A percentile compares a stretch with the other conserved stretches of the same genome.
These are phyloP conservation scores for Penicillium cataractarum DNA, from an alignment of 495 filamentous ascomycete species.

Conservation along the genomic window DNA sequence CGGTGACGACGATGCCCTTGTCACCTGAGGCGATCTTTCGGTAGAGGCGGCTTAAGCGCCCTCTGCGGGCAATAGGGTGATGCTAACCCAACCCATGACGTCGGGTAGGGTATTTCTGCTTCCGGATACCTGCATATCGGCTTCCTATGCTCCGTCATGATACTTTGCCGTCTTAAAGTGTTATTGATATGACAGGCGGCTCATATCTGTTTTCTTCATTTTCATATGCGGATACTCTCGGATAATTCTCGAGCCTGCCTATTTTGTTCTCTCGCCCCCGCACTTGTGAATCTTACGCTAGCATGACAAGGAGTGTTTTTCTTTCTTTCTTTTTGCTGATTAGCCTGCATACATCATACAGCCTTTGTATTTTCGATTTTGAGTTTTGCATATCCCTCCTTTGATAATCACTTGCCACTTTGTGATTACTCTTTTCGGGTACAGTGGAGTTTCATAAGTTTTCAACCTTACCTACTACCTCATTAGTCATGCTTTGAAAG, in stretches of 20 bases:
- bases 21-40: constrained; percentile 23
- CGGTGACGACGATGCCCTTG: constrained; percentile 32
- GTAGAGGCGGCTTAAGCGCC: constrained; percentile 22
- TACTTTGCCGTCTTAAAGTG: constrained; percentile 8
- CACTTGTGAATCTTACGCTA: constrained; percentile 11
- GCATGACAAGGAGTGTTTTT: constrained; percentile 22
- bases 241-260: neutral
- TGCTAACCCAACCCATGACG: constrained; percentile 14
- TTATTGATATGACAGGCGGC: constrained; percentile 32
- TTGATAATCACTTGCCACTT: constrained; percentile 5
- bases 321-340: neutral
- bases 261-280: constrained; percentile 10
- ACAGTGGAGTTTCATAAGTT: too few species aligned
- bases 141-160: constrained; percentile 19
- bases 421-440: neutral
- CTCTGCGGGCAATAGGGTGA: constrained; percentile 1
- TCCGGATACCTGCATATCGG: constrained; percentile 26
- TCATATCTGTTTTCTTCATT: constrained; percentile 17
- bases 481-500: too few species aligned
- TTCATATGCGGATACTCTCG: constrained; percentile 12
- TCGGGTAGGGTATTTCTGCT: constrained; percentile 16
- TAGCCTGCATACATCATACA: constrained; percentile 17
- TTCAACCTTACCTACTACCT: too few species aligned
- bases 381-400: constrained; percentile 1
- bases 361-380: constrained; percentile 4